Conservation (phyloP, 1,284 basidiomycete genomes). For the Cutaneotrichosporon arboriforme region DNA sequence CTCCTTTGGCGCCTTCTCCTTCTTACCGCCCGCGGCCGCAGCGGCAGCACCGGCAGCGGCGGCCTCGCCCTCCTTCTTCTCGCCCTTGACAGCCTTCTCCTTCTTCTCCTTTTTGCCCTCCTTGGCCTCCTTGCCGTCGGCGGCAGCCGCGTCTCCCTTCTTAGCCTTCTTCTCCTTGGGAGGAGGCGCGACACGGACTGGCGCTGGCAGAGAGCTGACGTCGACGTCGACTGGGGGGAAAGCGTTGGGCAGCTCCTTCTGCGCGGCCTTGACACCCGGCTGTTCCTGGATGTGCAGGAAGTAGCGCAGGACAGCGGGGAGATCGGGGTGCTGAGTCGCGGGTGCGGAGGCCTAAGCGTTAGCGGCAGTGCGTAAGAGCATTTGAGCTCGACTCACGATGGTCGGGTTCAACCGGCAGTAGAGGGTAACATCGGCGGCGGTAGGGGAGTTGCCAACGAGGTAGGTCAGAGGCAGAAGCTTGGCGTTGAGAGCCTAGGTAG, state of each 20-base stretch:
- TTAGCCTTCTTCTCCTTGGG: conserved; percentile 68
- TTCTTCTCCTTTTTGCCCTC: conserved; percentile 24
- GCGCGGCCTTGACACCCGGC: conserved; percentile 51
- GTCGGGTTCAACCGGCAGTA: conserved; percentile 75
- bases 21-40: conserved; percentile 24
- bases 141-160: conserved; percentile 48
- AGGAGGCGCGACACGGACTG: conserved; percentile 63
- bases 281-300: conserved; percentile 84
- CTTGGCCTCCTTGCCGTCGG: conserved; percentile 28
- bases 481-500: conserved; percentile 62
- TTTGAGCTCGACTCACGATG: conserved; percentile 55
- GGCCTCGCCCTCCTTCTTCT: conserved; percentile 24
- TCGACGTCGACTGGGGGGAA: conserved; percentile 66
- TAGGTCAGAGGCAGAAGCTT: conserved; percentile 71
- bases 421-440: conserved; percentile 78
- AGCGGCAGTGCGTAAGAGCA: not conserved
- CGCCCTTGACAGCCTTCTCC: conserved; percentile 31
- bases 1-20: conserved; percentile 54
- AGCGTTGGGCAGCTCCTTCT: conserved; percentile 40
- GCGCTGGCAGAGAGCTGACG: conserved; percentile 64
- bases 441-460: conserved; percentile 67
- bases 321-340: conserved; percentile 63
- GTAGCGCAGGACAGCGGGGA: conserved; percentile 80
- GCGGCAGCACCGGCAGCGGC: conserved; percentile 13
- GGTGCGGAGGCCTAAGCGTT: conserved; percentile 23